Conservation (phyloP, 2,329 filamentous ascomycete species). For the Kalaharituber pfeilii region DNA sequence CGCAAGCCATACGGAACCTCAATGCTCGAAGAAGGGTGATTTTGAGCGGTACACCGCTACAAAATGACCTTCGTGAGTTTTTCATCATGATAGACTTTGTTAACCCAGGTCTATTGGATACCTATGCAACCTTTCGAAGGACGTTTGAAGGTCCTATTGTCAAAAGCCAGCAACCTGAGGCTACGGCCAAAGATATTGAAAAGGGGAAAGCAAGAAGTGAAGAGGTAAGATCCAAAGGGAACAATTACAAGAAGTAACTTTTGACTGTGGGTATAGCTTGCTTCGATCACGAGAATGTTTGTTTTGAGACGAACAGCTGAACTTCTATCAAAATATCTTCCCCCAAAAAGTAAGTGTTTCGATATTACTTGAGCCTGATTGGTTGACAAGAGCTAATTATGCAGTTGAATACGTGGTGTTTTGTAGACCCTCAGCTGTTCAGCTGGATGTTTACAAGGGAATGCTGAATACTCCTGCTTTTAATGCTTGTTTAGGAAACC, state of each 20-base stretch:
- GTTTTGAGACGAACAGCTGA: constrained; percentile 50
- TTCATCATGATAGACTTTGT: constrained; percentile 52
- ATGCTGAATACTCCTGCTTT: constrained; percentile 50
- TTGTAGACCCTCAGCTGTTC: constrained; percentile 43
- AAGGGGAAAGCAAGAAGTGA: constrained; percentile 44
- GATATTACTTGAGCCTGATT: constrained; percentile 46
- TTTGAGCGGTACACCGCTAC: constrained; percentile 48
- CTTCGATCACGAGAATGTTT: constrained; percentile 43
- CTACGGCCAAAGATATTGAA: constrained; percentile 43
- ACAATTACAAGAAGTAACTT: too few relatives aligned
- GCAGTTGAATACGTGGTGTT: constrained; percentile 47
- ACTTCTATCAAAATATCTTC: constrained; percentile 47
- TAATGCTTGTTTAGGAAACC: constrained; percentile 41
- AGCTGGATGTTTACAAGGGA: constrained; percentile 43
- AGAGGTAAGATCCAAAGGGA: constrained; percentile 29
- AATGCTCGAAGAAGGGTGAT: constrained; percentile 45
- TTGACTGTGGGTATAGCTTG: constrained; percentile 26
- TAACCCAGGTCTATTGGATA: constrained; percentile 47
- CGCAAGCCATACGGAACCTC: constrained; percentile 45
- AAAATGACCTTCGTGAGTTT: constrained; percentile 51
- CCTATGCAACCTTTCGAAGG: constrained; percentile 43
- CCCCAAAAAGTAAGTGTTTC: constrained; percentile 48
- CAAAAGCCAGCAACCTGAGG: constrained; percentile 45
- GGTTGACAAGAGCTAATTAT: constrained; percentile 46
- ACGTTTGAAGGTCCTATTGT: constrained; percentile 49